A percentile compares a stretch with the other conserved stretches of the same genome.
These are phyloP conservation scores for Trichoderma atroviride DNA, from an alignment of 2,329 filamentous ascomycete genomes.

Conservation along the genomic window DNA sequence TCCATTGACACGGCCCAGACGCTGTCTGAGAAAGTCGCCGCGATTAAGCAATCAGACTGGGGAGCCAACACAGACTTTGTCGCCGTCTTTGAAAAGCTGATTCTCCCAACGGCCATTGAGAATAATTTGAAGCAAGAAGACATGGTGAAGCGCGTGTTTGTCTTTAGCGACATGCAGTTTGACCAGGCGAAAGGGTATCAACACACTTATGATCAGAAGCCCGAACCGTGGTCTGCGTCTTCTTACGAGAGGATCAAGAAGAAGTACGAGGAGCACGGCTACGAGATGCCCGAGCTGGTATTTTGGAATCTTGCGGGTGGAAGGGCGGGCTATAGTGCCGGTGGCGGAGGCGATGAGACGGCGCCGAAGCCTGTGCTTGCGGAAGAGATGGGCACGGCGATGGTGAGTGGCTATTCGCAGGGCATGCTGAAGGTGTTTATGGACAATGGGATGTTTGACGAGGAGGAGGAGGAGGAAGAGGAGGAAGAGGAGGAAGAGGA, in stretches of 20 bases:
- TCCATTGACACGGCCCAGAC: slow-evolving; percentile 42
- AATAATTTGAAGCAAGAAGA: slow-evolving; percentile 56
- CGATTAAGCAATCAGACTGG: slow-evolving; percentile 42
- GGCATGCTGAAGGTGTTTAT: slow-evolving; percentile 61
- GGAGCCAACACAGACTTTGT: slow-evolving; percentile 54
- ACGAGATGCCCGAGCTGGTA: slow-evolving; percentile 61
- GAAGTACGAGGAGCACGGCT: slow-evolving; percentile 52
- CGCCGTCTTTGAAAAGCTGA: slow-evolving; percentile 55
- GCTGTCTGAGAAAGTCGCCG: slow-evolving; percentile 47
- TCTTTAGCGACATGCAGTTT: slow-evolving; percentile 66
- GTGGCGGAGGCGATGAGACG: slow-evolving; percentile 33
- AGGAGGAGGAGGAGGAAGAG: slow-evolving; percentile 31
- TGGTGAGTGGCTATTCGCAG: slow-evolving; percentile 61
- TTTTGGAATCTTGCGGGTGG: slow-evolving; percentile 62
- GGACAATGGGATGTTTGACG: slow-evolving; percentile 51
- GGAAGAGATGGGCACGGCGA: slow-evolving; percentile 48
- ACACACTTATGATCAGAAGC: fast-evolving
- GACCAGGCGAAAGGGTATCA: slow-evolving; percentile 38
- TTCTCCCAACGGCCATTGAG: slow-evolving; percentile 56
- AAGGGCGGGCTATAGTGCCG: slow-evolving; percentile 31
- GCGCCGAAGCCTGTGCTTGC: slow-evolving; percentile 54
- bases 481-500: not conserved
- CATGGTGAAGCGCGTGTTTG: slow-evolving; percentile 64
- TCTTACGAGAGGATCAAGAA: slow-evolving; percentile 54
- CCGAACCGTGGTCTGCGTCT: slow-evolving; percentile 41